Evolutionary conservation across 2,329 filamentous ascomycete genomes (phyloP), one percentile per base, ranked within the genome.

Genomic region (Chaetoscypha palmicola): DNA sequence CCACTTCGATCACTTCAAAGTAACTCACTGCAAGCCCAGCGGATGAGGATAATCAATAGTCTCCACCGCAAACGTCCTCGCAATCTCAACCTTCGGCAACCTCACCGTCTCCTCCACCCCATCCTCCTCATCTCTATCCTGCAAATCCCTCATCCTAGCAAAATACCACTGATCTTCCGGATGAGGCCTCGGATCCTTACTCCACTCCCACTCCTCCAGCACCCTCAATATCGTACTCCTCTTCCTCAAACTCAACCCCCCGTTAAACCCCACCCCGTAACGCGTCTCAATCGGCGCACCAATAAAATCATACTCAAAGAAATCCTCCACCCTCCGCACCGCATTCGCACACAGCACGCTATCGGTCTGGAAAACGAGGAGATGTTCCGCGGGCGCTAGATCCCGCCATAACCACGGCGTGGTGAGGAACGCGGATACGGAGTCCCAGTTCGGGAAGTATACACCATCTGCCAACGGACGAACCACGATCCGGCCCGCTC

Each of bases 361-460:
- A 59, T 77, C 73, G 11, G 70, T 70, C 58, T 76, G 72, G 59
- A 75, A 76, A 28, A 74, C 55, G 14, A 77, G 66, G 21, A 76
- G 58, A 65, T 68, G 72, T 58, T 76, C 72, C 19, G 71, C 70
- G 0, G 70, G 66, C 34, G 62, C 60, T 32, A 75, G 58, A 14
- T 69, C 64, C 2, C 73, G 66, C 60, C 75, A 77, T 19, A 64
- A 35, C 62, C 61, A 64, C 0, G 54, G 54, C 12, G 52, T 48
- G 0, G 61, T 57, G 10, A 65, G 37, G 39, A 60, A 64, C 11
- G 47, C 35, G 4, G 66, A 68, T 11, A 71, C 67, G 10, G 49
- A 54, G 31, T 52, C 53, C 55, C 56, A 58, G 34, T 57, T 54
- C 3, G 58, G 58, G 51, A 71, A 63, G 53, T 57, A 62, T 52